Percentiles rank a stretch among this genome's conserved stretches.
These are phyloP conservation scores for Aspergillus costaricaensis DNA, from an alignment of 2,329 filamentous ascomycete genomes.

Conservation along the genomic window DNA sequence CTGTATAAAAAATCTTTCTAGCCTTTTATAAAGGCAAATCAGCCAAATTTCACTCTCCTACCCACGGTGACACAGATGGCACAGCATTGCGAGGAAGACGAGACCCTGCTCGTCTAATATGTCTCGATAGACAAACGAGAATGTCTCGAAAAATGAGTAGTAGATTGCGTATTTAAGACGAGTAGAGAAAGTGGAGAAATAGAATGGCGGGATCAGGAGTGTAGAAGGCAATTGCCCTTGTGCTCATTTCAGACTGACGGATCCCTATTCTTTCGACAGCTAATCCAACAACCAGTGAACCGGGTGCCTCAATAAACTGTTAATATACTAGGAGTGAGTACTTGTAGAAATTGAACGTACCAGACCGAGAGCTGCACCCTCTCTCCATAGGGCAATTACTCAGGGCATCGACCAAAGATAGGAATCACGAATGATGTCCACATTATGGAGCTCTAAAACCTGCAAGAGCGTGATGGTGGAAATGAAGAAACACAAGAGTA, in stretches of 20 bases:
- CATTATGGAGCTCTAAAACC: no score
- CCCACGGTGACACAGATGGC: neutral
- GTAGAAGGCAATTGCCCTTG: neutral
- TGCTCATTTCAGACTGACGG: constrained; percentile 38
- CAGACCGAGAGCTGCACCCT: no score
- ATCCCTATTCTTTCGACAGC: constrained; percentile 58
- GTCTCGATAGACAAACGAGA: constrained; percentile 45
- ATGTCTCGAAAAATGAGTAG: constrained; percentile 51
- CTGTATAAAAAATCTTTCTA: no score
- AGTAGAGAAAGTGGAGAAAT: constrained; percentile 46
- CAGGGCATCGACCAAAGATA: no score
- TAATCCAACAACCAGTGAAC: constrained; percentile 60
- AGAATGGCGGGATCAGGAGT: constrained; percentile 43
- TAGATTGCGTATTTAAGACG: constrained; percentile 25
- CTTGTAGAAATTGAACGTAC: no score
- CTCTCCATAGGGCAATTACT: constrained; percentile 45
- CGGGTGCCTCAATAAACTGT: constrained; percentile 56
- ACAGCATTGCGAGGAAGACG: constrained; percentile 42
- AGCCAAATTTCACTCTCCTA: no score
- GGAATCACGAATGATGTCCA: no score
- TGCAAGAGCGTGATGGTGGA: no score
- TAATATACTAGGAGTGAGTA: constrained; percentile 17
- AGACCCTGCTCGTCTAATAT: constrained; percentile 43
- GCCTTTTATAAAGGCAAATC: no score
- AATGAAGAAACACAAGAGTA: no score